These are phyloP conservation scores for Colletotrichum aenigma DNA, from an alignment of 2,329 filamentous ascomycete species.

Conservation along the genomic window DNA sequence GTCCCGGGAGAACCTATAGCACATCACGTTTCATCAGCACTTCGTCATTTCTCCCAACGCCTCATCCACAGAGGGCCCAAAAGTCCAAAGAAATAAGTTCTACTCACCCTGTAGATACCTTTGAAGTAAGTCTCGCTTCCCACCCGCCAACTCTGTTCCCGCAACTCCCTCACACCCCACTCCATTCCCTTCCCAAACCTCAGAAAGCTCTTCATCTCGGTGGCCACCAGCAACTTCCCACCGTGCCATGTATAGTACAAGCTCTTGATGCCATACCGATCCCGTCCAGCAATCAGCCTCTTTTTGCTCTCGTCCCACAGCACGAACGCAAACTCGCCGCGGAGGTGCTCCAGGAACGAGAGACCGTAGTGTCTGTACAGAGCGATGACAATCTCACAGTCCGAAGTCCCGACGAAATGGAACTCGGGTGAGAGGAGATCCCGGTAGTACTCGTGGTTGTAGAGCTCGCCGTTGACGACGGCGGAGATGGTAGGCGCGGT, in stretches of 20 bases:
- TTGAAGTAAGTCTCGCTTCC: neutral
- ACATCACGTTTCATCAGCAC: neutral
- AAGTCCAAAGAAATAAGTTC: too few species aligned
- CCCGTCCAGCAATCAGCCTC: constrained; percentile 52
- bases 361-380: constrained; percentile 46
- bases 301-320: constrained; percentile 45
- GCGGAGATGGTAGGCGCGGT: too few species aligned
- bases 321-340: constrained; percentile 60
- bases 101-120: neutral
- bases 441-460: too few species aligned
- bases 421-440: too few species aligned
- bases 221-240: neutral
- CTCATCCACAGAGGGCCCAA: too few species aligned
- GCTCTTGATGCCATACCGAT: constrained; percentile 62
- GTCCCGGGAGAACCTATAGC: neutral
- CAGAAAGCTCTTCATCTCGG: neutral
- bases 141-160: neutral
- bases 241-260: constrained; percentile 43
- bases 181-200: neutral
- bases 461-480: too few species aligned
- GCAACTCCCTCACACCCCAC: neutral
- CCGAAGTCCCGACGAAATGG: too few species aligned
- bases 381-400: constrained; percentile 24
- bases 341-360: constrained; percentile 41
- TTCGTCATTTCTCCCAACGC: too few species aligned